These are phyloP conservation scores for Pachysandra terminalis DNA, from an alignment of 164 flowering plant genomes.

Conservation along the genomic window DNA sequence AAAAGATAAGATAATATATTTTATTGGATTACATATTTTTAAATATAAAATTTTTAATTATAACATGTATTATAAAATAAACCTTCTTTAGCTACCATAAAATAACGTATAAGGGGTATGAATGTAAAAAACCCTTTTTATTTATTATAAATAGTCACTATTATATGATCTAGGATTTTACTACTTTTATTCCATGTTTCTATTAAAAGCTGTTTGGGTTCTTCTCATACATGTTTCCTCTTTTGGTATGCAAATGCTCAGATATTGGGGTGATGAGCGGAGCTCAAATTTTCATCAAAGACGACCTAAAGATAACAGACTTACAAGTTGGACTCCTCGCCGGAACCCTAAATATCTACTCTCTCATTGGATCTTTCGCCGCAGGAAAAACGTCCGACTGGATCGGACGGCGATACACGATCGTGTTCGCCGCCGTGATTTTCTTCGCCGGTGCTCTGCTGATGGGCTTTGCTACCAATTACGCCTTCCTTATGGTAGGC, in stretches of 20 bases:
- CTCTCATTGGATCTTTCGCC: conserved; percentile 24
- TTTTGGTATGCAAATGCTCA: neutral
- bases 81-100: no score
- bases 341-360: conserved; percentile 24
- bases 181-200: no score
- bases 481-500: conserved; percentile 35
- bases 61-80: no score
- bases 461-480: conserved; percentile 33
- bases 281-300: conserved; percentile 17
- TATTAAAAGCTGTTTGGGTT: no score
- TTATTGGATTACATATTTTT: no score
- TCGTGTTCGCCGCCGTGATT: conserved; percentile 21
- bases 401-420: conserved; percentile 30
- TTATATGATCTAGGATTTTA: no score
- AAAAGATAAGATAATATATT: no score
- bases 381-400: conserved; percentile 33
- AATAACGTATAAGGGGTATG: no score
- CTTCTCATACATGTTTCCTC: neutral
- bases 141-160: no score
- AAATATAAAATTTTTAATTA: no score
- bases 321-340: conserved; percentile 16
- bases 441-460: conserved; percentile 26
- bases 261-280: conserved; percentile 3
- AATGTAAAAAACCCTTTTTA: no score
- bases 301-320: conserved; percentile 21